Percentiles rank a stretch among this genome's conserved stretches.
Conservation (phyloP, 1,284 basidiomycete genomes). For the Butyriboletus appendiculatus region DNA sequence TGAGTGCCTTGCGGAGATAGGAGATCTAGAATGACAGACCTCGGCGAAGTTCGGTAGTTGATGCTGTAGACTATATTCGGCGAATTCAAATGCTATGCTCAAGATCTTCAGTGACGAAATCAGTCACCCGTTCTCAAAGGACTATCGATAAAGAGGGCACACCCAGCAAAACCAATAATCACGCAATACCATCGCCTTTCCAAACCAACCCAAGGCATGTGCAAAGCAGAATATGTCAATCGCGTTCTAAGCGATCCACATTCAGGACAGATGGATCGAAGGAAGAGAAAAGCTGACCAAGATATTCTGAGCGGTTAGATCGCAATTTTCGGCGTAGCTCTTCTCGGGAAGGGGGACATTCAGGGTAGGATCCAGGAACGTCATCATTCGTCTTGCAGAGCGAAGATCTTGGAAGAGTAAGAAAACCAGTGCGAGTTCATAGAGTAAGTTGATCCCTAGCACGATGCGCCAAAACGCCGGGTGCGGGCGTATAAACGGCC, state of each 20-base stretch:
- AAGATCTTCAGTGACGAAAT: conserved; percentile 56
- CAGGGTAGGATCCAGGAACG: conserved; percentile 66
- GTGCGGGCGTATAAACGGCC: conserved; percentile 75
- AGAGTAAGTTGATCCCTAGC: conserved; percentile 76
- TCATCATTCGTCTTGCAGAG: conserved; percentile 79
- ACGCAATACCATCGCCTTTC: conserved; percentile 81
- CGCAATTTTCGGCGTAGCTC: conserved; percentile 79
- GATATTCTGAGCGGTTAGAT: conserved; percentile 59
- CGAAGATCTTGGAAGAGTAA: conserved; percentile 79
- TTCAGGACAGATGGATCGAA: conserved; percentile 8
- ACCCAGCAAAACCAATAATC: conserved; percentile 93
- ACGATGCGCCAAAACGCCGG: conserved; percentile 77
- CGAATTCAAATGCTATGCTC: conserved; percentile 82
- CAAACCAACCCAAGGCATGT: conserved; percentile 83
- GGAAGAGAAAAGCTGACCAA: conserved; percentile 53
- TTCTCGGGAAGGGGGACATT: conserved; percentile 79
- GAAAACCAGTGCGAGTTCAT: conserved; percentile 79
- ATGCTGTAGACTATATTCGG: conserved; percentile 82
- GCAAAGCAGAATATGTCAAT: conserved; percentile 84
- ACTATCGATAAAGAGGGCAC: conserved; percentile 20
- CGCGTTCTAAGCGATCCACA: conserved; percentile 52
- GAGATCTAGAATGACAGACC: conserved; percentile 43
- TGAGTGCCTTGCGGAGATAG: conserved; percentile 21
- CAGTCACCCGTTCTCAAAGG: conserved; percentile 1
- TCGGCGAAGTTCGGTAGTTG: conserved; percentile 83